Conservation (phyloP, 2,329 filamentous ascomycete species). For the Penicillium sp. region DNA sequence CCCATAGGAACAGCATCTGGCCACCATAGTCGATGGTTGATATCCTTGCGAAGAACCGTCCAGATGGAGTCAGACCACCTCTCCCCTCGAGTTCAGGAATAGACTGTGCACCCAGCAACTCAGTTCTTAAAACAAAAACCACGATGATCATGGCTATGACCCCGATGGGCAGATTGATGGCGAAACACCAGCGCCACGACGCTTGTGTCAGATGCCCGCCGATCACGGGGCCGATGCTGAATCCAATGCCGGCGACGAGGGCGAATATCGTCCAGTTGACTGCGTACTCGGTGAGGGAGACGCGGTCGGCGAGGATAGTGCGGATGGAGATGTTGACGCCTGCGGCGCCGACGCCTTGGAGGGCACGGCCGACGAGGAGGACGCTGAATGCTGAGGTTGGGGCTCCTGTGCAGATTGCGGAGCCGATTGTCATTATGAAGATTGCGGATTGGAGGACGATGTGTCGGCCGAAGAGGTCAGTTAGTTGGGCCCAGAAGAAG, state of each 20-base stretch:
- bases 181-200: conserved; percentile 20
- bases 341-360: conserved; percentile 62
- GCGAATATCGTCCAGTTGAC: conserved; percentile 49
- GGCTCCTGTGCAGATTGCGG: conserved; percentile 59
- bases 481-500: conserved; percentile 63
- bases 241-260: conserved; percentile 59
- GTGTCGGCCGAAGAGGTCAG: conserved; percentile 65
- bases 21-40: neutral
- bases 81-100: neutral
- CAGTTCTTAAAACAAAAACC: neutral
- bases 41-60: neutral
- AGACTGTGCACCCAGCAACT: neutral
- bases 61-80: neutral
- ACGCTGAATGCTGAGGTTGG: conserved; percentile 51
- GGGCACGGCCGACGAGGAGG: conserved; percentile 60
- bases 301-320: conserved; percentile 64
- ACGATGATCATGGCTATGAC: neutral
- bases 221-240: conserved; percentile 15
- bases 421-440: conserved; percentile 59
- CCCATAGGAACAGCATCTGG: neutral
- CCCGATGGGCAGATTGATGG: conserved; percentile 10
- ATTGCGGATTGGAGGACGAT: conserved; percentile 57
- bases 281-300: conserved; percentile 59
- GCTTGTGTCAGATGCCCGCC: conserved; percentile 16
- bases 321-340: conserved; percentile 61